A percentile compares a stretch with the other conserved stretches of the same genome.
These are phyloP conservation scores for Bryoerythrophyllum caledonicum DNA, from an alignment of 225 moss, liverwort and hornwort genomes.

Conservation along the genomic window DNA sequence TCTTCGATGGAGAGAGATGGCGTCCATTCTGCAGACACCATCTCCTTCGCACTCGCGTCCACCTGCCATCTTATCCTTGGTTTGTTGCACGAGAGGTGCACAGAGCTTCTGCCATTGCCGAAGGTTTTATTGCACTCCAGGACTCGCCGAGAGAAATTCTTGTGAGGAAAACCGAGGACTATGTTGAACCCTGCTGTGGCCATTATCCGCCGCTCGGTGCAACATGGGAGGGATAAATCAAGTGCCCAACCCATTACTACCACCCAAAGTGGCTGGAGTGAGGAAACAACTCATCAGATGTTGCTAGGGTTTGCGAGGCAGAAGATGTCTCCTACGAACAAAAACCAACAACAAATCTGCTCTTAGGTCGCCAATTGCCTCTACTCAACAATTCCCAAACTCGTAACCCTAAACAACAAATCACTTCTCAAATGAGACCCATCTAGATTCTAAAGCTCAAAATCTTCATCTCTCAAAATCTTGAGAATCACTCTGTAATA, in stretches of 20 bases:
- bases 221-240: constrained; percentile 36
- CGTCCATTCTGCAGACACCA: constrained; percentile 42
- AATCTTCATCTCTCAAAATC: background rate
- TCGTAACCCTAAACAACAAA: constrained; percentile 16
- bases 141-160: constrained; percentile 22
- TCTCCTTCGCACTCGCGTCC: constrained; percentile 43
- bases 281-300: constrained; percentile 9
- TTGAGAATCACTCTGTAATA: background rate
- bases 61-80: constrained; percentile 39
- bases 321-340: constrained; percentile 6
- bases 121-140: constrained; percentile 15
- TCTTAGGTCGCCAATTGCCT: constrained; percentile 17
- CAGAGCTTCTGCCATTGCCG: constrained; percentile 13
- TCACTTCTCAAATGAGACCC: background rate
- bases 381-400: background rate
- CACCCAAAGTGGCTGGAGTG: constrained; percentile 21
- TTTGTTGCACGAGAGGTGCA: constrained; percentile 17
- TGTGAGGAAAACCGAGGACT: constrained; percentile 28
- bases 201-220: constrained; percentile 39
- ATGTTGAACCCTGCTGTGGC: constrained; percentile 29
- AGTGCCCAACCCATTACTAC: constrained; percentile 29
- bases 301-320: background rate
- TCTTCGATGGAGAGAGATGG: constrained; percentile 70
- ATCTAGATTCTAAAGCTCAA: background rate
- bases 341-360: background rate